Base-by-base conservation (phyloP, 805 yeast genomes). In the Schwanniomyces vanrijiae region DNA sequence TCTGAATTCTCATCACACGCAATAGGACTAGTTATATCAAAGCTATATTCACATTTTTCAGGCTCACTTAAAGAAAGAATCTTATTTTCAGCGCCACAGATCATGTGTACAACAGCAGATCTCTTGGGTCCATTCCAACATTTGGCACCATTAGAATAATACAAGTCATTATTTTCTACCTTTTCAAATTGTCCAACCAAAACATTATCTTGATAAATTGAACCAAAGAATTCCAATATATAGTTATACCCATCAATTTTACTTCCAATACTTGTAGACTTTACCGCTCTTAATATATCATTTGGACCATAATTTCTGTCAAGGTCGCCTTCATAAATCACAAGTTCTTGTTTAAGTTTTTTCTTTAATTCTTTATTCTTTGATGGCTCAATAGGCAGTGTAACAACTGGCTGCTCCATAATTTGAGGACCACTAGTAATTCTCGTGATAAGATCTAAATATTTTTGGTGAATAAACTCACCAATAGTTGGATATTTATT, bases 111-210 rank as follows among this genome's bases (percentile, higher is more conserved):
- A 8, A 63, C 67, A 1, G 89, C 91, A 28, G 85, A 78, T 63
- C 99, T 81, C 24, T 71, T 63, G 4, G 97, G 97, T 0, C 99
- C 99, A 62, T 90, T 88, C 97, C 98, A 92, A 66, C 99, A 94
- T 59, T 76, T 79, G 37, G 82, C 83, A 18, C 99, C 99, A 16
- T 71, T 60, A 3, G 64, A 70, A 60, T 74, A 94, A 26, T 69
- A 68, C 55, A 66, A 41, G 56, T 63, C 44, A 51, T 67, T 50
- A 56, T 47, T 54, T 25, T 62, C 65, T 33, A 64, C 58, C 11
- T 53, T 55, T 3, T 54, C 43, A 42, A 55, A 77, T 11, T 46
- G 55, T 2, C 95, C 95, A 43, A 88, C 76, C 25, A 69, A 65
- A 0, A 79, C 74, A 34, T 69, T 58, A 47, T 68, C 77, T 62